Percentiles rank a stretch among this genome's conserved stretches.
phyloP scores from a whole-genome alignment of 148 eudicot genomes.

The Heliosperma pusillum region DNA sequence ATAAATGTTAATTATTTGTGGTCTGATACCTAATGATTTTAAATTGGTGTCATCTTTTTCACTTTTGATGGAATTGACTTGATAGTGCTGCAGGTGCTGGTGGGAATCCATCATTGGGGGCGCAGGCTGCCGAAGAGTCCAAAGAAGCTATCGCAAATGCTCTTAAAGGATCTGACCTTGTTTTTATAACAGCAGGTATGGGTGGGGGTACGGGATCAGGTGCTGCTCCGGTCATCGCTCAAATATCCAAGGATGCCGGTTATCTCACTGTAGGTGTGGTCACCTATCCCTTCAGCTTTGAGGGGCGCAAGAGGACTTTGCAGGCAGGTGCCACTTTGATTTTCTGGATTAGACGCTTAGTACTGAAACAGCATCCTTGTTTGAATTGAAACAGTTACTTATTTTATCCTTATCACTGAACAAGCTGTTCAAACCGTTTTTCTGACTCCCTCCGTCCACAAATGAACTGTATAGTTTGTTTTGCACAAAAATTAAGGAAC shows the following conservation, averaged over 20 bases:
- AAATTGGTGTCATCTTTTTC: background rate
- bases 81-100: slow-evolving; percentile 76
- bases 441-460: too few relatives aligned
- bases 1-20: background rate
- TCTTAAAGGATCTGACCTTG: slow-evolving; percentile 95
- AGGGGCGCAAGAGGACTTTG: slow-evolving; percentile 91
- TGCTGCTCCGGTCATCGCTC: slow-evolving; percentile 97
- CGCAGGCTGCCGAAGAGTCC: slow-evolving; percentile 98
- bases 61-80: slow-evolving; percentile 24
- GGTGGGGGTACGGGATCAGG: slow-evolving; percentile 99
- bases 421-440: too few relatives aligned
- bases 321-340: slow-evolving; percentile 61
- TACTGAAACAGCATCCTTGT: background rate
- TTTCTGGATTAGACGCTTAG: background rate
- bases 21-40: background rate
- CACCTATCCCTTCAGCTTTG: slow-evolving; percentile 94
- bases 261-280: slow-evolving; percentile 97
- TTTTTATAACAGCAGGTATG: slow-evolving; percentile 99
- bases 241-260: slow-evolving; percentile 90
- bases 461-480: background rate
- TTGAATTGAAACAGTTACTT: too few relatives aligned
- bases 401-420: too few relatives aligned
- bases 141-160: slow-evolving; percentile 80
- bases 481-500: background rate
- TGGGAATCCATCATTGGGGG: slow-evolving; percentile 90